phyloP scores from a whole-genome alignment of 1,284 basidiomycete genomes.

The Cryptococcus sp. region DNA sequence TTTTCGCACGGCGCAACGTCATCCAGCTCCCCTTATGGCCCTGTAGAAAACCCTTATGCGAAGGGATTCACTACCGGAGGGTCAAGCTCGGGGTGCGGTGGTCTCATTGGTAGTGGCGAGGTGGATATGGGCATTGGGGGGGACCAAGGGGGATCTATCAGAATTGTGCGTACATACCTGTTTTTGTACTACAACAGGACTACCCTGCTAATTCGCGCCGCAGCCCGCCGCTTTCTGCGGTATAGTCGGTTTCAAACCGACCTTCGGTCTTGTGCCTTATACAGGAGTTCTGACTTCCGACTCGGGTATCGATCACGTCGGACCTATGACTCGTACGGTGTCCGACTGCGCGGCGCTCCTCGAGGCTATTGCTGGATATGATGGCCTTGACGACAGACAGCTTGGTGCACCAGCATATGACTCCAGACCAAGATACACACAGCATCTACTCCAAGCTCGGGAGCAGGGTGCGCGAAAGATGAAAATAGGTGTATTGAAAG shows the following conservation, averaged over 20 bases:
- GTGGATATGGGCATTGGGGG: slow-evolving; percentile 59
- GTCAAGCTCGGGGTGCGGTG: slow-evolving; percentile 57
- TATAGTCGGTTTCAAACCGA: slow-evolving; percentile 59
- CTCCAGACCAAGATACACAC: slow-evolving; percentile 53
- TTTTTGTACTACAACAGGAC: background rate
- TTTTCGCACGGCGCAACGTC: slow-evolving; percentile 25
- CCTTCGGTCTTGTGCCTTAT: slow-evolving; percentile 59
- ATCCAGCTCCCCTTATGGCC: slow-evolving; percentile 34
- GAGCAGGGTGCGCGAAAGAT: slow-evolving; percentile 45
- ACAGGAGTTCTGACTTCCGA: slow-evolving; percentile 57
- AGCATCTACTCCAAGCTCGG: slow-evolving; percentile 16
- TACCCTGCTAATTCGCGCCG: slow-evolving; percentile 21
- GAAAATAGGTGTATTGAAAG: slow-evolving; percentile 55
- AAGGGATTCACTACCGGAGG: slow-evolving; percentile 57
- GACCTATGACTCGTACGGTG: slow-evolving; percentile 49
- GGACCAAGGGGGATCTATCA: slow-evolving; percentile 58
- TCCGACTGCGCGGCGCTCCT: slow-evolving; percentile 57
- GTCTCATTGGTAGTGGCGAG: slow-evolving; percentile 54
- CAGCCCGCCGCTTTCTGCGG: slow-evolving; percentile 57
- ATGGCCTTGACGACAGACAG: slow-evolving; percentile 58
- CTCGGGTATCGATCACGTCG: slow-evolving; percentile 53
- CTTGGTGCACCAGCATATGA: slow-evolving; percentile 54
- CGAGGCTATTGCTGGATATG: slow-evolving; percentile 57
- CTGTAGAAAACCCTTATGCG: slow-evolving; percentile 57
- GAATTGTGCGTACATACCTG: slow-evolving; percentile 39